Conservation (phyloP, 768 basidiomycete species). For the Leccinellum albellum region DNA sequence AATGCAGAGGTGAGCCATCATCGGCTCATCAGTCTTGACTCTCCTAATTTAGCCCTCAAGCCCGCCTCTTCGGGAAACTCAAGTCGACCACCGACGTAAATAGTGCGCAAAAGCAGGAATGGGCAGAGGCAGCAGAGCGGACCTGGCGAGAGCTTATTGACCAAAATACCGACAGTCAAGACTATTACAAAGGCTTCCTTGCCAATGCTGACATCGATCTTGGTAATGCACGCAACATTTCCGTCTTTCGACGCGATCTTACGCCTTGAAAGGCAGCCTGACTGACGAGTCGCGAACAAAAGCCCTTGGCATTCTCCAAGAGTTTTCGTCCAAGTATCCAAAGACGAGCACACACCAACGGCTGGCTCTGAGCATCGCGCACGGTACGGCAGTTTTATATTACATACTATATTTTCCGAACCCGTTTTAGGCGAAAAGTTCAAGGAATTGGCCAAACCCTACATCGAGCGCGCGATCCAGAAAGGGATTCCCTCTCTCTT, state of each 20-base stretch:
- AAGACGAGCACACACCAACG: conserved; percentile 69
- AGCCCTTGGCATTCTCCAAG: conserved; percentile 54
- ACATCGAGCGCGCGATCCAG: conserved; percentile 64
- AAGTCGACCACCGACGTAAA: conserved; percentile 10
- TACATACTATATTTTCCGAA: neutral
- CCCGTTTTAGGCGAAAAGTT: conserved; percentile 58
- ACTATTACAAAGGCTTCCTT: conserved; percentile 77
- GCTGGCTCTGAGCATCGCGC: conserved; percentile 64
- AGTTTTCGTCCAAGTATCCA: conserved; percentile 61
- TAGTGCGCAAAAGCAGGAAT: conserved; percentile 25
- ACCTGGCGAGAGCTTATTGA: conserved; percentile 81
- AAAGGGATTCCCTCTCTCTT: conserved; percentile 94
- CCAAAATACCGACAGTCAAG: conserved; percentile 78
- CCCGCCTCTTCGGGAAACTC: conserved; percentile 71
- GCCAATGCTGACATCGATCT: conserved; percentile 60
- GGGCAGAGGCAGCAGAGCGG: conserved; percentile 67
- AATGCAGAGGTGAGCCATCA: conserved; percentile 53
- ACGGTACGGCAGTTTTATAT: conserved; percentile 34
- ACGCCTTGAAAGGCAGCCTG: conserved; percentile 33
- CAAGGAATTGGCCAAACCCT: conserved; percentile 55
- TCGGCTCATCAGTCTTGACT: neutral
- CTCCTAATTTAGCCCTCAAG: conserved; percentile 37
- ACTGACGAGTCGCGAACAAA: conserved; percentile 48
- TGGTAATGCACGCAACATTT: conserved; percentile 40
- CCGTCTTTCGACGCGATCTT: conserved; percentile 6